phyloP scores from a whole-genome alignment of 2,329 filamentous ascomycete species.

The Fusarium siculi region DNA sequence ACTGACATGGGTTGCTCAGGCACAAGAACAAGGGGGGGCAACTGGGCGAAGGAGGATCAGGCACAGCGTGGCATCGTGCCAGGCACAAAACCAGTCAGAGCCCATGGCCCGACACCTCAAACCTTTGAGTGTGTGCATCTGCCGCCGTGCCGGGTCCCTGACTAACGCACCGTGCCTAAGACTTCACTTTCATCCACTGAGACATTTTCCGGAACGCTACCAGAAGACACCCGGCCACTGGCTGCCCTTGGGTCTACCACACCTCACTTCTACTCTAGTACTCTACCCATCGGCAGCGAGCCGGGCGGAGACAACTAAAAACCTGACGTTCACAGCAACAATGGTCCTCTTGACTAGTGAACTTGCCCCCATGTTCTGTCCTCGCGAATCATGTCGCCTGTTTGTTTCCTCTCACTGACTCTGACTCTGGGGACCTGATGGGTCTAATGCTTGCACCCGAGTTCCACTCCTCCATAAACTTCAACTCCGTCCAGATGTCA shows the following conservation, averaged over 20 bases:
- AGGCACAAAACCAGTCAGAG: slow-evolving; percentile 36
- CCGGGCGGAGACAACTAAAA: slow-evolving; percentile 26
- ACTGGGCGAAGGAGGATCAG: slow-evolving; percentile 15
- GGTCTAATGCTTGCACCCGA: slow-evolving; percentile 11
- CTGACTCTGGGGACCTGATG: slow-evolving; percentile 19
- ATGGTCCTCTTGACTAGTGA: slow-evolving; percentile 26
- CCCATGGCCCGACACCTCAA: slow-evolving; percentile 21
- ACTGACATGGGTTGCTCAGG: slow-evolving; percentile 28
- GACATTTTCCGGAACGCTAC: slow-evolving; percentile 40
- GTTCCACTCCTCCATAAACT: slow-evolving; percentile 21
- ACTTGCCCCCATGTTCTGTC: slow-evolving; percentile 17
- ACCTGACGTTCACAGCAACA: background rate
- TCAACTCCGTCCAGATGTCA: slow-evolving; percentile 22
- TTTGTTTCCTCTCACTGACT: slow-evolving; percentile 24
- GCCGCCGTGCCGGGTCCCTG: slow-evolving; percentile 38
- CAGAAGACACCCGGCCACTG: slow-evolving; percentile 10
- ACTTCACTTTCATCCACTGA: slow-evolving; percentile 27
- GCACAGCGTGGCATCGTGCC: slow-evolving; percentile 28
- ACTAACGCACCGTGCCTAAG: slow-evolving; percentile 45
- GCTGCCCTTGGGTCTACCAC: slow-evolving; percentile 27
- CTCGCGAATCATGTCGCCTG: slow-evolving; percentile 40
- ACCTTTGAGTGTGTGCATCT: slow-evolving; percentile 43
- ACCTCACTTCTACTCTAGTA: slow-evolving; percentile 3
- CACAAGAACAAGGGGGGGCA: slow-evolving; percentile 23
- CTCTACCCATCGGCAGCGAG: slow-evolving; percentile 29